These are phyloP conservation scores for Cochlearia excelsa DNA, from an alignment of 345 rosid species.

Conservation along the genomic window DNA sequence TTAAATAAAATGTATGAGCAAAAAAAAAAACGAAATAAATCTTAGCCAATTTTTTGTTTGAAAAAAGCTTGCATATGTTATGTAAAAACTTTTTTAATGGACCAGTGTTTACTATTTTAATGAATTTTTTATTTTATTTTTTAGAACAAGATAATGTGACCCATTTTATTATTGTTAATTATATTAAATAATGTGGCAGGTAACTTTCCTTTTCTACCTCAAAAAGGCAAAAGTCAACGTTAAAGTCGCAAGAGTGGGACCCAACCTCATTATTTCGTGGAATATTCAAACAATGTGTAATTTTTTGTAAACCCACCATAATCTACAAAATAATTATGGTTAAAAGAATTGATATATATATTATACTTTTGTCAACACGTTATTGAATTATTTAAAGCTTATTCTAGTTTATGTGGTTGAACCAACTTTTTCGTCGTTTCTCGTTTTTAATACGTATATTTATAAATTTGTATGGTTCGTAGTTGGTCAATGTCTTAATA, in stretches of 20 bases:
- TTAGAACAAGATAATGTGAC: too few relatives aligned
- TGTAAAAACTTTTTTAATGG: too few relatives aligned
- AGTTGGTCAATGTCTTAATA: slow-evolving; percentile 6
- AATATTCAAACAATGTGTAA: slow-evolving; percentile 20
- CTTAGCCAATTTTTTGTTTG: too few relatives aligned
- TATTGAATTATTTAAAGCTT: slow-evolving; percentile 8
- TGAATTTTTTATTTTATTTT: too few relatives aligned
- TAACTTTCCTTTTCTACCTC: slow-evolving; percentile 30
- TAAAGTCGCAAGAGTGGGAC: slow-evolving; percentile 21
- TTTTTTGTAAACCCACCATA: background rate
- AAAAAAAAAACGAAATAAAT: too few relatives aligned
- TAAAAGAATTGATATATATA: background rate
- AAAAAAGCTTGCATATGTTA: too few relatives aligned
- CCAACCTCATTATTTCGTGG: background rate
- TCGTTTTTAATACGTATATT: background rate
- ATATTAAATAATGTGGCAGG: slow-evolving; percentile 14
- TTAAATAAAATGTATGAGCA: too few relatives aligned
- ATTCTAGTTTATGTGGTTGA: slow-evolving; percentile 16
- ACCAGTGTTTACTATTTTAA: too few relatives aligned
- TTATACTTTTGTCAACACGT: slow-evolving; percentile 18
- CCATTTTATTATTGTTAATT: too few relatives aligned
- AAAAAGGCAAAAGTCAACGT: slow-evolving; percentile 32
- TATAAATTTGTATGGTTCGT: background rate
- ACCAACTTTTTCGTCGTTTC: slow-evolving; percentile 24
- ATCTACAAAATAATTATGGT: slow-evolving; percentile 8